Conservation (phyloP, 169 alveolate genomes). For the Cryptosporidium baileyi region DNA sequence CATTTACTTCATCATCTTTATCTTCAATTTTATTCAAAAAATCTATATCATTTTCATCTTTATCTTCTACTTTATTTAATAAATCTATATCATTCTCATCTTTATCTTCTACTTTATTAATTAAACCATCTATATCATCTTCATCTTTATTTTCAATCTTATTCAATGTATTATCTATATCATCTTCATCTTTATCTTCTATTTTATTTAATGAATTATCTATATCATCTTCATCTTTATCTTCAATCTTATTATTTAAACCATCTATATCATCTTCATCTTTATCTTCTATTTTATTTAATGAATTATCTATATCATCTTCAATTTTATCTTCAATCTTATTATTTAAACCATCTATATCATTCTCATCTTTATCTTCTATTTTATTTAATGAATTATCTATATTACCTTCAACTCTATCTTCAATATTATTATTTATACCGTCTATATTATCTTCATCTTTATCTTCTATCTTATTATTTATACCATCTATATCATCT, state of each 20-base stretch:
- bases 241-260: background rate
- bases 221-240: background rate
- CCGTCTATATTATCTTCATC: background rate
- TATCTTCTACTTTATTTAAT: background rate
- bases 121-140: background rate
- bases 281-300: background rate
- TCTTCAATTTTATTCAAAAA: background rate
- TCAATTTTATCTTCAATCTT: background rate
- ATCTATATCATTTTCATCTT: background rate
- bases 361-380: background rate
- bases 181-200: background rate
- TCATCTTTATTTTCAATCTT: background rate
- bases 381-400: too few relatives aligned
- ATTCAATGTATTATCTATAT: background rate
- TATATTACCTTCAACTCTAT: background rate
- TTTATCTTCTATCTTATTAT: background rate
- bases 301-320: too few relatives aligned
- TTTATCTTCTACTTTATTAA: background rate
- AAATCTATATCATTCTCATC: background rate
- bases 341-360: background rate
- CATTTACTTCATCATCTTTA: background rate
- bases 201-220: background rate
- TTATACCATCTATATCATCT: too few relatives aligned
- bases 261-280: background rate
- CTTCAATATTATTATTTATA: background rate